A percentile compares a stretch with the other conserved stretches of the same genome.
These are phyloP conservation scores for Pseudogymnoascus sp. DNA, from an alignment of 2,329 filamentous ascomycete genomes.

Conservation along the genomic window DNA sequence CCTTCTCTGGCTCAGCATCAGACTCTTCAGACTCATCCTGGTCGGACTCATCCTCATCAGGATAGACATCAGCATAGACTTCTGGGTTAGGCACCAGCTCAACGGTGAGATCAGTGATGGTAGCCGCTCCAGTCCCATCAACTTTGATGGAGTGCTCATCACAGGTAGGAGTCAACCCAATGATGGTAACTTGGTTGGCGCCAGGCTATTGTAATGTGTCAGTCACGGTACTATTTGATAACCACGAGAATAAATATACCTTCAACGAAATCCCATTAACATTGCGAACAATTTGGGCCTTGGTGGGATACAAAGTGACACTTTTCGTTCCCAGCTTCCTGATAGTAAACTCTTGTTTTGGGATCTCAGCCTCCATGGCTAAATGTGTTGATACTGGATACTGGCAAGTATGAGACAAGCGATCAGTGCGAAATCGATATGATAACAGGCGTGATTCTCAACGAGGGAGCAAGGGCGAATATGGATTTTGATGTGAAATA, in stretches of 20 bases:
- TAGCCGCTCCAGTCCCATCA: conserved; percentile 50
- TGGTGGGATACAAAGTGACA: conserved; percentile 55
- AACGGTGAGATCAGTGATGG: conserved; percentile 56
- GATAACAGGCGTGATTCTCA: not conserved
- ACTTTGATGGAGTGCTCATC: conserved; percentile 53
- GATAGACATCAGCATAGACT: conserved; percentile 34
- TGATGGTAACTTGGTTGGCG: conserved; percentile 48
- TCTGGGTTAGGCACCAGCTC: conserved; percentile 47
- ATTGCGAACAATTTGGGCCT: conserved; percentile 54
- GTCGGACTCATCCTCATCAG: conserved; percentile 24
- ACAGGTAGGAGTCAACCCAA: conserved; percentile 46
- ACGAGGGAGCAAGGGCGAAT: not conserved
- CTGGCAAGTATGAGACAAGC: not conserved
- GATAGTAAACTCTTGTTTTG: conserved; percentile 45
- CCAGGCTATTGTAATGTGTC: conserved; percentile 35
- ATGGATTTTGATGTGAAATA: not conserved
- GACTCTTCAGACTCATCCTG: conserved; percentile 23
- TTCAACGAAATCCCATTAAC: conserved; percentile 46
- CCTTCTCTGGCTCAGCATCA: conserved; percentile 22
- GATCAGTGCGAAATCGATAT: not conserved
- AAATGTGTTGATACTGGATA: not conserved
- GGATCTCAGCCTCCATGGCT: conserved; percentile 20
- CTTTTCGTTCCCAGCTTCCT: conserved; percentile 51
- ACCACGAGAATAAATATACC: conserved; percentile 17
- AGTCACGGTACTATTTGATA: conserved; percentile 1